Conservation (phyloP, 352 stramenopile genomes). For the Achlya hypogyna region DNA sequence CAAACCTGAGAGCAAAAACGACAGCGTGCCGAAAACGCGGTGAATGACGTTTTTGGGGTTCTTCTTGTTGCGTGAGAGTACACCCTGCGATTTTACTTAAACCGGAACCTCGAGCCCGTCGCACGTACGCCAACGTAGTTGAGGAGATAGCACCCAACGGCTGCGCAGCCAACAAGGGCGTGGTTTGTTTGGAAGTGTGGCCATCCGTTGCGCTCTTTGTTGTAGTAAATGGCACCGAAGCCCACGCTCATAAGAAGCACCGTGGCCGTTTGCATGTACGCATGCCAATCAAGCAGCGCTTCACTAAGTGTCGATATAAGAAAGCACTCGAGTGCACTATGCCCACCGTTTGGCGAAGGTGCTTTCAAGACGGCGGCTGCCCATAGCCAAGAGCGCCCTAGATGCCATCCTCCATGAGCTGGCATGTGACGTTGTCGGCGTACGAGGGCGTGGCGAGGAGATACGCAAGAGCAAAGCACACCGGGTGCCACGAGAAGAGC, state of each 20-base stretch:
- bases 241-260: constrained; percentile 3
- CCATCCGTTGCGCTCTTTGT: constrained; percentile 11
- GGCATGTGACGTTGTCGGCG: background rate
- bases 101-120: no score
- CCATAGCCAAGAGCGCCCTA: constrained; percentile 15
- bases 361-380: background rate
- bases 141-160: constrained; percentile 4
- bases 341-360: constrained; percentile 10
- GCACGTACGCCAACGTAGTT: constrained; percentile 9
- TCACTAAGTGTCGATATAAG: background rate
- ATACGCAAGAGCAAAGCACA: constrained; percentile 13
- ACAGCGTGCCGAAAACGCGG: constrained; percentile 1
- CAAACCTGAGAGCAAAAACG: constrained; percentile 10
- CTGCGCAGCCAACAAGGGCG: constrained; percentile 3
- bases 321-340: no score
- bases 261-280: constrained; percentile 10
- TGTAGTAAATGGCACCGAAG: constrained; percentile 14
- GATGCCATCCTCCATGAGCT: background rate
- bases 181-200: constrained; percentile 15
- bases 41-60: constrained; percentile 15
- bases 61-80: background rate
- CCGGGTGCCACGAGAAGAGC: constrained; percentile 19
- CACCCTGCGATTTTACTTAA: no score
- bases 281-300: constrained; percentile 10
- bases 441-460: constrained; percentile 17